Conservation (phyloP, 1,284 basidiomycete species). For the Melampsora americana region DNA sequence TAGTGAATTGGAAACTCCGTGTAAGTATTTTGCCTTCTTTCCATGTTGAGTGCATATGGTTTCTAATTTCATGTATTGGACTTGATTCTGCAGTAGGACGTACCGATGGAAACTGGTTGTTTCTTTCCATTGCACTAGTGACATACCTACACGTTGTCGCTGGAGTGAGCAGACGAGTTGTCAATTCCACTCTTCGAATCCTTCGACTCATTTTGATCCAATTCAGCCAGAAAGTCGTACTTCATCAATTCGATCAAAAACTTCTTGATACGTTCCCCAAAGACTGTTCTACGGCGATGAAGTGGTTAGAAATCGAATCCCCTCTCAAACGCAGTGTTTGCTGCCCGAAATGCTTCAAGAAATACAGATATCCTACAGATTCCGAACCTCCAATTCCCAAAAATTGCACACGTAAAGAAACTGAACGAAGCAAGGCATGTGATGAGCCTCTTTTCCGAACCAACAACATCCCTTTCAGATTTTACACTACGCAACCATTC, state of each 20-base stretch:
- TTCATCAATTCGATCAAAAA: not conserved
- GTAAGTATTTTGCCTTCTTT: not conserved
- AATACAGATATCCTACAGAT: not conserved
- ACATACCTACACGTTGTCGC: not conserved
- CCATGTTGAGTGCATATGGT: not conserved
- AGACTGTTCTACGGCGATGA: not conserved
- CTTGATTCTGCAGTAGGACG: not conserved
- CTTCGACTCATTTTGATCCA: not conserved
- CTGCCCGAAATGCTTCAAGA: conserved; percentile 21
- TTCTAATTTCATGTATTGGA: not conserved
- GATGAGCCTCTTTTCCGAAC: not conserved
- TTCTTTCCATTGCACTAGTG: not conserved
- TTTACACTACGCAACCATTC: conserved; percentile 9
- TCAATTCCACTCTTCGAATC: not conserved
- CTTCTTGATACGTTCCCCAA: not conserved
- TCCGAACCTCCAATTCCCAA: not conserved
- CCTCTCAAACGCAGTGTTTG: not conserved
- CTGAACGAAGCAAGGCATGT: not conserved
- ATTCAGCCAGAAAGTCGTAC: not conserved
- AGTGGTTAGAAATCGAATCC: not conserved
- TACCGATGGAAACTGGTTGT: no score
- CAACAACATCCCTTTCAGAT: not conserved
- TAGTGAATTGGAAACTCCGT: not conserved
- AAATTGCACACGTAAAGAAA: conserved; percentile 6
- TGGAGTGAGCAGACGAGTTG: not conserved